Evolutionary conservation across 116 monocot genomes (phyloP).

Genomic region (Papilionanthe hybrid): DNA sequence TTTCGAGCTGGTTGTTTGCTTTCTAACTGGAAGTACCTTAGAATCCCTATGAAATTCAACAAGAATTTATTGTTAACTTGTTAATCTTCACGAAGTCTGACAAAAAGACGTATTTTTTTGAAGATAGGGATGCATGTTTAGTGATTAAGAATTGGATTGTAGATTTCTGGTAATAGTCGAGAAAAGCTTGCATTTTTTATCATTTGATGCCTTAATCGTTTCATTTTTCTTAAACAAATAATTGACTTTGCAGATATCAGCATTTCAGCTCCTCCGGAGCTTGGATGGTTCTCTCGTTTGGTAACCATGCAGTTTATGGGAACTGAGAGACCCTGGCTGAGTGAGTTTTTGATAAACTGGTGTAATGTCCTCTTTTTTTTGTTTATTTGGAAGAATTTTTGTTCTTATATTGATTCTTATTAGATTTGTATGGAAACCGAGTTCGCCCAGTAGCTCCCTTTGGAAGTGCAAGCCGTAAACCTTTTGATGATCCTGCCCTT

Average conservation of each 20-base stretch:
- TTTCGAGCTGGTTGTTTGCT: too few relatives aligned
- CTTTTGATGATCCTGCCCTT: conserved; percentile 69
- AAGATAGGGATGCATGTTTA: background rate
- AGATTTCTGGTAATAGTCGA: background rate
- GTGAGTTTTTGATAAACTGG: conserved; percentile 32
- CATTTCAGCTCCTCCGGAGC: conserved; percentile 41
- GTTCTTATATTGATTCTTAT: conserved; percentile 6
- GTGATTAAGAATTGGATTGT: background rate
- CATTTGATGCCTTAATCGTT: background rate
- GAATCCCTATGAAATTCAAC: background rate
- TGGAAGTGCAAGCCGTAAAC: conserved; percentile 67
- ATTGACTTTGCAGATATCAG: conserved; percentile 49
- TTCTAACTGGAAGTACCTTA: background rate
- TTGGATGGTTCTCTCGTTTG: conserved; percentile 25
- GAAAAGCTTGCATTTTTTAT: background rate
- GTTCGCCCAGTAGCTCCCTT: conserved; percentile 76
- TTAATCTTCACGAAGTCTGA: background rate
- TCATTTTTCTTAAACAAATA: background rate
- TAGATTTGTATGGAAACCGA: conserved; percentile 86
- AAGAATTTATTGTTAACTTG: background rate
- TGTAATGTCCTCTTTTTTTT: background rate
- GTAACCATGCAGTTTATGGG: conserved; percentile 45
- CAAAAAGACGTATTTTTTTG: background rate
- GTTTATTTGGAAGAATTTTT: background rate
- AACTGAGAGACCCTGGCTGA: conserved; percentile 84